These are phyloP conservation scores for Pulveroboletus ravenelii DNA, from an alignment of 768 basidiomycete species.

Conservation along the genomic window DNA sequence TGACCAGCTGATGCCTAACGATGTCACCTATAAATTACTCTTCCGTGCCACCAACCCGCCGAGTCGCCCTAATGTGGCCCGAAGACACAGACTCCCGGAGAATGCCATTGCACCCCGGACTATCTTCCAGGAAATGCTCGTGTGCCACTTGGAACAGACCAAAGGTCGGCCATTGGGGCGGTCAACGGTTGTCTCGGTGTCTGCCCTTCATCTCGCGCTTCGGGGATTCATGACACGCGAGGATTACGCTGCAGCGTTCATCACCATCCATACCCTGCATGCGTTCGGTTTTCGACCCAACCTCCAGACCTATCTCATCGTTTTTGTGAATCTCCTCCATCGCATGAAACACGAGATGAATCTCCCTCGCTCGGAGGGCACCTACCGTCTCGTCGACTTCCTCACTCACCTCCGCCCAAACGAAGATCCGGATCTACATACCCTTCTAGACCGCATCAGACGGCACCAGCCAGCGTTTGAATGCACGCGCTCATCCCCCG, in stretches of 20 bases:
- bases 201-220: conserved; percentile 39
- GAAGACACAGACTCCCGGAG: conserved; percentile 17
- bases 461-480: not conserved
- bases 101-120: conserved; percentile 34
- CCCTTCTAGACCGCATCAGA: conserved; percentile 17
- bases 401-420: conserved; percentile 16
- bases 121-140: conserved; percentile 44
- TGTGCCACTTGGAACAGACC: conserved; percentile 27
- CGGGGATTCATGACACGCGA: conserved; percentile 39
- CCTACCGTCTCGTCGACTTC: conserved; percentile 24
- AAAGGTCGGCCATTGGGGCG: conserved; percentile 10
- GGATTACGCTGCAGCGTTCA: conserved; percentile 47
- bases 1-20: conserved; percentile 32
- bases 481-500: not conserved
- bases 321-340: conserved; percentile 37
- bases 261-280: conserved; percentile 33
- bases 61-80: conserved; percentile 17
- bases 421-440: conserved; percentile 15
- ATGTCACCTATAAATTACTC: conserved; percentile 43
- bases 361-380: not conserved
- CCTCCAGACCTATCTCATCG: conserved; percentile 36
- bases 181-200: conserved; percentile 29
- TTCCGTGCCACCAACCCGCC: conserved; percentile 31
- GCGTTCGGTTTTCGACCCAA: conserved; percentile 30
- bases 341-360: conserved; percentile 25